Evolutionary conservation across 2,329 filamentous ascomycete species (phyloP).

Genomic region (Arthroderma uncinatum): DNA sequence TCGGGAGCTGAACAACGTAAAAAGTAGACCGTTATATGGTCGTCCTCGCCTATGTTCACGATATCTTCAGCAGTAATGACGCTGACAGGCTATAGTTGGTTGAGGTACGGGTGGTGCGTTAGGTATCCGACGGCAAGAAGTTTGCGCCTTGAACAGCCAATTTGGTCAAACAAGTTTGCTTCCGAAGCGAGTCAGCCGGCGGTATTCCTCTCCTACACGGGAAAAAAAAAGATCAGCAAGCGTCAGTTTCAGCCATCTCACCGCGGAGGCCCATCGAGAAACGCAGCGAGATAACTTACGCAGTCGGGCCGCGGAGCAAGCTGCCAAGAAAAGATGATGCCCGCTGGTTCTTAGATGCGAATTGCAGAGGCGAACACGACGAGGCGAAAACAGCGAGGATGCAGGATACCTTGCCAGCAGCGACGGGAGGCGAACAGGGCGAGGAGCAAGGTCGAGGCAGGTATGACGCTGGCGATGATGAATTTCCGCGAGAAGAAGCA

Average conservation of each 20-base stretch:
- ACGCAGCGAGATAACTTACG: constrained; percentile 1
- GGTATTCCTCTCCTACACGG: neutral
- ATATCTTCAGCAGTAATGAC: neutral
- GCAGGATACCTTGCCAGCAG: neutral
- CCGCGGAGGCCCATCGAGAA: neutral
- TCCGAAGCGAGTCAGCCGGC: too few species aligned
- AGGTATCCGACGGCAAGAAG: neutral
- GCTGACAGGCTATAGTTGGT: neutral
- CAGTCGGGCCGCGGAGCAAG: constrained; percentile 1
- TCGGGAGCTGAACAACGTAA: neutral
- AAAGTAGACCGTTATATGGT: neutral
- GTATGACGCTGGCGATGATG: too few species aligned
- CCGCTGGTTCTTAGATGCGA: neutral
- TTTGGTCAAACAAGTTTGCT: neutral
- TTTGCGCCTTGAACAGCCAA: neutral
- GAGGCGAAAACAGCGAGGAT: neutral
- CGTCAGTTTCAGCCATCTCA: neutral
- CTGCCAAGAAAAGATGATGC: neutral
- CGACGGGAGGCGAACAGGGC: neutral
- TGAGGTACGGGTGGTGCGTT: neutral
- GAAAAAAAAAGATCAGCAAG: neutral
- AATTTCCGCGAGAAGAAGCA: neutral
- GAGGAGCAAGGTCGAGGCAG: too few species aligned
- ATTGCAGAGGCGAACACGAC: neutral
- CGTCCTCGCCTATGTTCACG: neutral